Conservation (phyloP, 176 grass and related monocot species). For the Triticum monococcum region DNA sequence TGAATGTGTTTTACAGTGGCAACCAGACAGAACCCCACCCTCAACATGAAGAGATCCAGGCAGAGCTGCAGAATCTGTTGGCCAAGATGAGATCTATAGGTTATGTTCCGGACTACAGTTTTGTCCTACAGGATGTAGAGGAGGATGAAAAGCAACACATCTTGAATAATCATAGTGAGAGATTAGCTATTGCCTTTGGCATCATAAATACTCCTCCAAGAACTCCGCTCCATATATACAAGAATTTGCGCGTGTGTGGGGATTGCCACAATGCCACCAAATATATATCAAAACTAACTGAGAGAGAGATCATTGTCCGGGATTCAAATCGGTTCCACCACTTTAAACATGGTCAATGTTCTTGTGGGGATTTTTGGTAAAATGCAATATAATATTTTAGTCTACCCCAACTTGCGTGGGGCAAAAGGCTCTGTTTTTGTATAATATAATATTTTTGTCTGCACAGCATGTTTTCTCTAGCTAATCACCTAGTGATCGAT, state of each 20-base stretch:
- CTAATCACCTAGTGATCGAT: background rate
- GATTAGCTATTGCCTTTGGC: constrained; percentile 72
- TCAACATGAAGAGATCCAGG: constrained; percentile 62
- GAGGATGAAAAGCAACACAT: constrained; percentile 82
- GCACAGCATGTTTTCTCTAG: background rate
- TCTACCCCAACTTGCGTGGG: background rate
- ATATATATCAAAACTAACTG: constrained; percentile 66
- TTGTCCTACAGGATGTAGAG: constrained; percentile 74
- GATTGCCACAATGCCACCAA: constrained; percentile 84
- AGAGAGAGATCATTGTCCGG: constrained; percentile 68
- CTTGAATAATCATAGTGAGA: constrained; percentile 70
- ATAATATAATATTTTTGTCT: background rate
- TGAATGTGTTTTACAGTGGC: constrained; percentile 73
- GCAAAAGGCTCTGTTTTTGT: background rate
- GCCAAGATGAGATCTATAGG: constrained; percentile 64
- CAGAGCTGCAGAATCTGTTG: constrained; percentile 42
- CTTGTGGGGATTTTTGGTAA: constrained; percentile 85
- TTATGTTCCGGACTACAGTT: constrained; percentile 77
- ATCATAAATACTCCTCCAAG: constrained; percentile 63
- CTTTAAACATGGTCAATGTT: constrained; percentile 68
- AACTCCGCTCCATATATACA: constrained; percentile 61
- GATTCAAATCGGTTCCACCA: constrained; percentile 85
- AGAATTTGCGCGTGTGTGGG: constrained; percentile 78
- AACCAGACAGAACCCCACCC: constrained; percentile 57
- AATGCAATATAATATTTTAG: constrained; percentile 9